Evolutionary conservation across 805 yeast genomes (phyloP), one percentile per base, ranked within the genome.

Genomic region (Zygosaccharomyces lentus): DNA sequence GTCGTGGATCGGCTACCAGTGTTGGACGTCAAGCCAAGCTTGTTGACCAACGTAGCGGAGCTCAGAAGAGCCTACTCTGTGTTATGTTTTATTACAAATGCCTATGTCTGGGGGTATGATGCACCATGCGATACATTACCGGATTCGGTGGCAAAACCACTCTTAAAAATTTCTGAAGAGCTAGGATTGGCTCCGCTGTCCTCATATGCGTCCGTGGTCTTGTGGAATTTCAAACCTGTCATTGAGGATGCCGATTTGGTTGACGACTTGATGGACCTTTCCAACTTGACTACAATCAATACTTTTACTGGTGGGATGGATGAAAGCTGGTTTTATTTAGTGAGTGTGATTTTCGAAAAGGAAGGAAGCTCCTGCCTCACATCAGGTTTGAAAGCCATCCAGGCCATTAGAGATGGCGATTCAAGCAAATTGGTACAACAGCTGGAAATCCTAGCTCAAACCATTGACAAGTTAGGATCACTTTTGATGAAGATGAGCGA

Each of bases 291-390:
- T 44, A 84, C 95, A 1, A 77, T 86, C 50, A 80, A 78, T 62
- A 88, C 96, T 1, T 91, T 82, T 62, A 89, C 97, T 0, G 97
- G 97, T 1, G 78, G 88, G 3, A 78, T 82, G 34, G 97, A 90
- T 66, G 98, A 90, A 66, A 78, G 85, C 53, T 90, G 98, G 98
- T 90, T 90, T 64, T 90, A 87, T 64, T 70, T 89, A 48, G 91
- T 90, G 8, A 82, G 93, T 57, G 91, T 88, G 1, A 87, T 80
- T 52, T 87, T 91, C 58, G 98, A 90, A 66, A 75, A 79, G 55
- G 79, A 75, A 49, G 96, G 96, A 34, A 91, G 93, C 0, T 73
- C 76, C 9, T 78, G 87, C 46, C 68, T 90, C 34, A 71, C 73
- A 2, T 67, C 75, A 19, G 96, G 96, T 1, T 62, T 87, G 45